Base-by-base conservation (phyloP, 768 basidiomycete species). In the Amanita molliuscula region DNA sequence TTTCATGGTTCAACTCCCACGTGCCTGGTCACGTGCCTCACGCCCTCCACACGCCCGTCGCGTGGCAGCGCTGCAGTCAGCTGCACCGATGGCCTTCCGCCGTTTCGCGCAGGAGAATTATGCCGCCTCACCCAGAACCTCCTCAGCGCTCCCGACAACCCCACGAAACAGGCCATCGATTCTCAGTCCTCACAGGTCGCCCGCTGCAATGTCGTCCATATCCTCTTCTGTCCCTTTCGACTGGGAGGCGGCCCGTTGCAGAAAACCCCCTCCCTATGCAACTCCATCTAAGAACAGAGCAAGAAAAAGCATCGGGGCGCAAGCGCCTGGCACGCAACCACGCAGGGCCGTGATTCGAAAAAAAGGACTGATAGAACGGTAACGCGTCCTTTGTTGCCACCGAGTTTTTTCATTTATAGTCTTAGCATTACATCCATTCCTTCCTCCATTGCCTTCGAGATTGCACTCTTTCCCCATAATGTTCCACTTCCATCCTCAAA, bases 381-480 rank as follows among this genome's bases (percentile, higher is more conserved):
- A 50, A 44, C 62, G 2, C 10, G 8, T 8, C 13, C 11, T 61
- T 16, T 25, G 23, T 21, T 34, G 47, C n/a, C 40, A 13, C 25
- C 26, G 53, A 15, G 48, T 10, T 4, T 10, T 4, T 18, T 15
- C 20, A 55, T 34, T 18, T 44, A 53, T 47, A 52, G 62, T 36
- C 50, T 18, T 50, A 89, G 86, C 52, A 66, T 87, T 21, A 65
- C 69, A n/a, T 70, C 74, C 18, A 67, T 88, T 29, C 88, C 88
- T 2, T 86, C 88, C 8, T 66, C 68, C 31, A 76, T 91, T 43
- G 78, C 82, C 35, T 89, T 91, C 58, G 78, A 89, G 59, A 73
- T 90, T n/a, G 77, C 84, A 7, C 69, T 88, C 43, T 88, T 91
- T 60, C 88, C 88, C n/a, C 70, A 84, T 57, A 88, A 91, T 58